Base-by-base conservation (phyloP, 1,284 basidiomycete genomes). In the Thelephora terrestris region DNA sequence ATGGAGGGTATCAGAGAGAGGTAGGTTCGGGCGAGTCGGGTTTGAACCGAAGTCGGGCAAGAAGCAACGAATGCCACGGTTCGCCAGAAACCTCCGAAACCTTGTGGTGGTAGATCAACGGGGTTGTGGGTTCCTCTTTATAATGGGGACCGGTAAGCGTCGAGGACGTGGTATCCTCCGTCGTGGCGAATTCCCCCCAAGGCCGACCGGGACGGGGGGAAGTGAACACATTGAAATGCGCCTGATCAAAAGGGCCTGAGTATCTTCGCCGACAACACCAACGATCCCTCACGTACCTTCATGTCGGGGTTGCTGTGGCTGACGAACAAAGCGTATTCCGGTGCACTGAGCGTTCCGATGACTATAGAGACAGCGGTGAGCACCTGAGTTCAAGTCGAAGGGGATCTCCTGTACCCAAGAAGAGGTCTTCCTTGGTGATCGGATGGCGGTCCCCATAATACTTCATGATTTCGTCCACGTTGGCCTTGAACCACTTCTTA, bases 401-500 rank as follows among this genome's bases (percentile, higher is more conserved):
- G 27, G 24, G 17, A 37, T 27, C 40, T 1, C 4, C 21, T 12
- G 29, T 32, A 83, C 86, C 76, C 0, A 89, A 63, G 51, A 76
- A 76, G 34, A 90, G 58, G 55, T 90, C 86, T 58, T 90, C 84
- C 55, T 73, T 79, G 49, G 71, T 72, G 43, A 87, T 73, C 6
- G 66, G 68, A 60, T 84, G 78, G 34, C 67, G 62, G 1, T 63
- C 57, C 2, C 73, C 75, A 57, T 74, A 86, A 5, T 74, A 62
- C 45, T 73, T 61, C 58, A 87, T 53, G 51, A 91, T 79, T 12
- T 68, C 60, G 53, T 83, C 75, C n/a, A 78, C 74, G 54, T 87
- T 80, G 1, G 71, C 72, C 47, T 76, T 75, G 58, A 91, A 82
- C 82, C 87, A 90, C 49, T 65, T 72, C 60, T 78, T 81, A 0